phyloP scores from a whole-genome alignment of 1,139 yeast species.

The Geotrichum siamense region DNA sequence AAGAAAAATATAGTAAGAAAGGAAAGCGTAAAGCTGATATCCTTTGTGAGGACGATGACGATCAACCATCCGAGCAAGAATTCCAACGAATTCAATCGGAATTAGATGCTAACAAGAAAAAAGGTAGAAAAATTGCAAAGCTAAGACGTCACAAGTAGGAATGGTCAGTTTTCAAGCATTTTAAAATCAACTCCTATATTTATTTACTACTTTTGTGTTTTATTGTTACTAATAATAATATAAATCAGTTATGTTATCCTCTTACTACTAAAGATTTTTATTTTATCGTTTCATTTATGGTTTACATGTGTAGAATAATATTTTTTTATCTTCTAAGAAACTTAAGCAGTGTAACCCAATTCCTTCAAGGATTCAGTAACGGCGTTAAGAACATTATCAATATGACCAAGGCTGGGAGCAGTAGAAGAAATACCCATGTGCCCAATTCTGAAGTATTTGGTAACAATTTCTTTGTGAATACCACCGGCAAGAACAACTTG shows the following conservation, averaged over 20 bases:
- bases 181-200: too few species aligned
- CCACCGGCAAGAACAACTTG: conserved; percentile 91
- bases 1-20: conserved; percentile 43
- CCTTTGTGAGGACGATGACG: conserved; percentile 18
- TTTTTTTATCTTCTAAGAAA: too few species aligned
- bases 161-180: neutral
- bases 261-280: too few species aligned
- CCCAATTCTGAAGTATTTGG: conserved; percentile 86
- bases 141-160: neutral
- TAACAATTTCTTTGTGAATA: conserved; percentile 71
- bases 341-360: conserved; percentile 14
- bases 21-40: conserved; percentile 30
- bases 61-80: conserved; percentile 36
- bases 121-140: too few species aligned
- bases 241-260: too few species aligned
- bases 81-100: conserved; percentile 37
- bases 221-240: too few species aligned
- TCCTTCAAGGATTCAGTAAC: conserved; percentile 16
- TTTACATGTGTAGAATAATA: neutral
- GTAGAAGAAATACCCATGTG: conserved; percentile 79
- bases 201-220: too few species aligned
- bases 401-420: conserved; percentile 25
- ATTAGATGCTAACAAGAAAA: conserved; percentile 6
- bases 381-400: conserved; percentile 16
- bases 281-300: too few species aligned